Base-by-base conservation (phyloP, 2,329 filamentous ascomycete species). In the Albifimbria verrucaria region DNA sequence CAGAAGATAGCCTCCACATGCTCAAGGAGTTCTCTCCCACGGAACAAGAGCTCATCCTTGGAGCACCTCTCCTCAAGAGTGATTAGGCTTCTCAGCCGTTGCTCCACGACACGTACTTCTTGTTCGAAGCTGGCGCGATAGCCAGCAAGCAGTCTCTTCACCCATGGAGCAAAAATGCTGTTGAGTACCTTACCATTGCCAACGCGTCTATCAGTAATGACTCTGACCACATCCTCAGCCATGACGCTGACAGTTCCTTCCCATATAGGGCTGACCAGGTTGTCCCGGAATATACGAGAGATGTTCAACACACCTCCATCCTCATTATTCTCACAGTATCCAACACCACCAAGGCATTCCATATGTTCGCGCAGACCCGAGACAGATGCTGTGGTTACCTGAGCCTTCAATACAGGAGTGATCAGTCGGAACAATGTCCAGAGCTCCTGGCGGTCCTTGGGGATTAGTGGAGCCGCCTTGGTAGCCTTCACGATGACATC, bases 271-370 rank as follows among this genome's bases (percentile, higher is more conserved):
- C 82, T 70, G 3, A 89, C 87, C 7, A 71, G 75, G 2, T 78
- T 81, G 59, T 90, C 87, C 7, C 88, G 79, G 60, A 84, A 83
- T 1, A 90, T 72, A 7, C 85, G 77, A 0, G 86, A 79, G 3
- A 90, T 71, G 61, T 90, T 91, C 53, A 89, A 72, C 36, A 83
- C 78, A 48, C 85, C 82, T 53, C 83, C 80, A 54, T 83, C 79
- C 36, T 79, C 74, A 59, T 87, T 87, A 61, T 85, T 76, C 22
- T 86, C 76, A 10, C 25, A 26, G 59, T 88, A 89, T 0, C 86
- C 85, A 1, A 88, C 79, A 1, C 86, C 86, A 7, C 86, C 86
- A 0, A 89, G 73, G 2, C 77, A 74, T 61, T 88, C 85, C 80
- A 88, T 86, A 62, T 79, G 82, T 15, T 75, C 75, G 57, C 78